Evolutionary conservation across 1,284 basidiomycete species (phyloP).

Genomic region (Athelia sp.): DNA sequence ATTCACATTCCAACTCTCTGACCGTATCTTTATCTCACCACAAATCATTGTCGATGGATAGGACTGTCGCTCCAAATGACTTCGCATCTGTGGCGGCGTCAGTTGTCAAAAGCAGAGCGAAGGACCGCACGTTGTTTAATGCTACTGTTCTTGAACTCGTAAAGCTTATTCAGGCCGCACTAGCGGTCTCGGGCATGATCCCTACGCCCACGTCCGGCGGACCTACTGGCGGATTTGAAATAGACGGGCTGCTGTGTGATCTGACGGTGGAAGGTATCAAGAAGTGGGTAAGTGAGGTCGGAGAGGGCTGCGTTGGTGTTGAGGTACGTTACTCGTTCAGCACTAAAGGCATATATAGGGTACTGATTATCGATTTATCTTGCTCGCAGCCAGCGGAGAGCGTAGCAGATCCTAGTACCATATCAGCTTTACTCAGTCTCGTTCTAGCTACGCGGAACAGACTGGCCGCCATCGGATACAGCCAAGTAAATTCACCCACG

Average conservation of each 20-base stretch:
- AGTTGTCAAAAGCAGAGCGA: conserved; percentile 17
- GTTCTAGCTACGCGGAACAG: conserved; percentile 64
- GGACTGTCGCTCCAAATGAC: not conserved
- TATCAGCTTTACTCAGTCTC: conserved; percentile 65
- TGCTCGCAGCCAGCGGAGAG: conserved; percentile 56
- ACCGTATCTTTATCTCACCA: not conserved
- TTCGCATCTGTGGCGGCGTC: not conserved
- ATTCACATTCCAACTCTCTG: not conserved
- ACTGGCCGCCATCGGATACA: conserved; percentile 47
- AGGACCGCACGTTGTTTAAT: conserved; percentile 39
- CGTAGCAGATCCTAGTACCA: conserved; percentile 63
- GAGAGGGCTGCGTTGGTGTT: conserved; percentile 51
- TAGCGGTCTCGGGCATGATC: conserved; percentile 68
- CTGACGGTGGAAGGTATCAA: conserved; percentile 63
- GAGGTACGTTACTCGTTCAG: conserved; percentile 58
- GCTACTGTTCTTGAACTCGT: conserved; percentile 69
- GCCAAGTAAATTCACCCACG: conserved; percentile 27
- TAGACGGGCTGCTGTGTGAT: conserved; percentile 72
- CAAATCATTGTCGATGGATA: not conserved
- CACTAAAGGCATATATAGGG: too few species aligned
- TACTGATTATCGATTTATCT: conserved; percentile 3
- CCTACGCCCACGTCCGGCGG: conserved; percentile 16
- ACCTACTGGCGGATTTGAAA: conserved; percentile 21
- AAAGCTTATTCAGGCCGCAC: conserved; percentile 62
- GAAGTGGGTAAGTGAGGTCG: conserved; percentile 61